Evolutionary conservation across 495 filamentous ascomycete species (phyloP).

Genomic region (Tuber brumale): DNA sequence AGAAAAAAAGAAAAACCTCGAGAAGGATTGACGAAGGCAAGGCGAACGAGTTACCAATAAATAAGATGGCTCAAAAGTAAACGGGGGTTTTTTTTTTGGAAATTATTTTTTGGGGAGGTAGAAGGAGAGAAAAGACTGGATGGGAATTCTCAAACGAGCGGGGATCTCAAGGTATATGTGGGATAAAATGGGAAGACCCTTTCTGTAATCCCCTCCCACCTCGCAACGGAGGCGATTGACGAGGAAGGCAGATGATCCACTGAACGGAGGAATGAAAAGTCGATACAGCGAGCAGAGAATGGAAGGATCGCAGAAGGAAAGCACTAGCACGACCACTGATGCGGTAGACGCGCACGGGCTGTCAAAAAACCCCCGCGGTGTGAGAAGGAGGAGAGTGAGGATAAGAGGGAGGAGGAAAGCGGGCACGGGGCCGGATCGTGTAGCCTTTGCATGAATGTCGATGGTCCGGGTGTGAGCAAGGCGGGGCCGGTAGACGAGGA

Average conservation of each 20-base stretch:
- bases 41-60: constrained; percentile 18
- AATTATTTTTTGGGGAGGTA: constrained; percentile 28
- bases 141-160: constrained; percentile 28
- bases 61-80: constrained; percentile 10
- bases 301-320: constrained; percentile 30
- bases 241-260: constrained; percentile 24
- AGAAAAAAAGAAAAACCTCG: constrained; percentile 19
- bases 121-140: constrained; percentile 22
- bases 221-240: constrained; percentile 6
- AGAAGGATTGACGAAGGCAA: constrained; percentile 22
- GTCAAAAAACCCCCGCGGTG: constrained; percentile 24
- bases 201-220: constrained; percentile 5
- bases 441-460: constrained; percentile 39
- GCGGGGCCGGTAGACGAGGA: constrained; percentile 28
- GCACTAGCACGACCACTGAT: constrained; percentile 39
- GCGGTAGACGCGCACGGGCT: constrained; percentile 38
- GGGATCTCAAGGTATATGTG: constrained; percentile 39
- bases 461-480: constrained; percentile 30
- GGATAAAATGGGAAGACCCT: constrained; percentile 28
- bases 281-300: constrained; percentile 37
- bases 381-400: constrained; percentile 25
- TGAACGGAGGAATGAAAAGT: constrained; percentile 33
- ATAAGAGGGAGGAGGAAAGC: constrained; percentile 28
- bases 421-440: constrained; percentile 37
- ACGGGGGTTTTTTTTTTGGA: neutral